These are phyloP conservation scores for Hypoxylon sp. DNA, from an alignment of 2,329 filamentous ascomycete genomes.

Conservation along the genomic window DNA sequence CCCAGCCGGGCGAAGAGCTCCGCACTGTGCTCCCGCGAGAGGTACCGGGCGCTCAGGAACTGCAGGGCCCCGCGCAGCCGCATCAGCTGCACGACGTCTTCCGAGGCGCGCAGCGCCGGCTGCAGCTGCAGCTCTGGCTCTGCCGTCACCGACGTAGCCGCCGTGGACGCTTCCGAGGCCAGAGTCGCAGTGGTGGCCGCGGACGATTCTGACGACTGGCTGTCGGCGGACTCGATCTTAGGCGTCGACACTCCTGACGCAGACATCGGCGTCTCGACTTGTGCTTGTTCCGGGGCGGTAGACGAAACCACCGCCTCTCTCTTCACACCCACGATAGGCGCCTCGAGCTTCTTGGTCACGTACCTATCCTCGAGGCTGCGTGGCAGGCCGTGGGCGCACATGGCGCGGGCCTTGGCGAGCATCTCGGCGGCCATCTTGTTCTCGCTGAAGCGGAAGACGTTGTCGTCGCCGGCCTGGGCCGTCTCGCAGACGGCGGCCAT, in stretches of 20 bases:
- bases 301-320: slow-evolving; percentile 56
- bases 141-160: no score
- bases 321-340: slow-evolving; percentile 75
- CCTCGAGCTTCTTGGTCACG: slow-evolving; percentile 76
- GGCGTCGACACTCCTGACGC: slow-evolving; percentile 43
- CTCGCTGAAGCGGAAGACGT: slow-evolving; percentile 82
- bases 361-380: slow-evolving; percentile 86
- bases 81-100: slow-evolving; percentile 65
- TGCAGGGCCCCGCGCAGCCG: slow-evolving; percentile 69
- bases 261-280: slow-evolving; percentile 22
- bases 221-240: slow-evolving; percentile 49
- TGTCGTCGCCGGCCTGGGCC: slow-evolving; percentile 83
- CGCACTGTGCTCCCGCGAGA: slow-evolving; percentile 55
- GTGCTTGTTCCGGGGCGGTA: slow-evolving; percentile 29
- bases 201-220: slow-evolving; percentile 52
- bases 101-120: slow-evolving; percentile 56
- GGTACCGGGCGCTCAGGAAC: slow-evolving; percentile 70
- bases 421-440: slow-evolving; percentile 73
- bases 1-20: slow-evolving; percentile 55
- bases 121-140: no score
- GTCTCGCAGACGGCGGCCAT: slow-evolving; percentile 79
- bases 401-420: slow-evolving; percentile 73
- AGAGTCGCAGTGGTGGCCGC: slow-evolving; percentile 47
- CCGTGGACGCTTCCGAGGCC: slow-evolving; percentile 52
- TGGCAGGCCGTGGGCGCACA: slow-evolving; percentile 73